Evolutionary conservation across 306 rosid genomes (phyloP).

Genomic region (Cotoneaster glaucophyllus): DNA sequence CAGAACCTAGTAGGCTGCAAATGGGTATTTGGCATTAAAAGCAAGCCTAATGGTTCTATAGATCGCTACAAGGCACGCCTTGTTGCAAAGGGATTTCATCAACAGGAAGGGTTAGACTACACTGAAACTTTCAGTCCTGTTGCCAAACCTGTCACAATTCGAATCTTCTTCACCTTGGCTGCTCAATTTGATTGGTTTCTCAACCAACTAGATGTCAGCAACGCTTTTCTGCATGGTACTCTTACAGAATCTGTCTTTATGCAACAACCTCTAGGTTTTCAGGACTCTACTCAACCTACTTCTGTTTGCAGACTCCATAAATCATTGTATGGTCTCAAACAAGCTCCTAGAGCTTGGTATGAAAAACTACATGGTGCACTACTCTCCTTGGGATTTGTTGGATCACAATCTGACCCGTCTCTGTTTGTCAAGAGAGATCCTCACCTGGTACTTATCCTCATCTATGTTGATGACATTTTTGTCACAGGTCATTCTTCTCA

Average conservation of each 20-base stretch:
- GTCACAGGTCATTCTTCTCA: background rate
- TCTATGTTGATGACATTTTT: background rate
- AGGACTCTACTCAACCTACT: background rate
- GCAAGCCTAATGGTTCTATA: too few species aligned
- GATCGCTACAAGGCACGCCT: background rate
- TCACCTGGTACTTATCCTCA: background rate
- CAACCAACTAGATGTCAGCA: background rate
- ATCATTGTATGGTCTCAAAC: background rate
- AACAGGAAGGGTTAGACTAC: background rate
- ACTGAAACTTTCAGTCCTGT: background rate
- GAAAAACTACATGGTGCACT: background rate
- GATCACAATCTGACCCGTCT: background rate
- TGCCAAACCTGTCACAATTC: background rate
- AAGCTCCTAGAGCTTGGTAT: background rate
- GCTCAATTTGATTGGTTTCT: background rate
- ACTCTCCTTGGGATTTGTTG: background rate
- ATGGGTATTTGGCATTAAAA: background rate
- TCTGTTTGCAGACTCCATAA: background rate
- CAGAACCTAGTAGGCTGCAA: background rate
- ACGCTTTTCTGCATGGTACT: background rate
- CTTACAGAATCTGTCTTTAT: background rate
- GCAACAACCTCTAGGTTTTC: background rate
- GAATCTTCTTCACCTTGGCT: fast-evolving
- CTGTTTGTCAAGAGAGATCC: background rate
- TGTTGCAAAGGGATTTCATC: background rate